Base-by-base conservation (phyloP, 495 filamentous ascomycete species). In the Melanomma pulvis-pyrius region DNA sequence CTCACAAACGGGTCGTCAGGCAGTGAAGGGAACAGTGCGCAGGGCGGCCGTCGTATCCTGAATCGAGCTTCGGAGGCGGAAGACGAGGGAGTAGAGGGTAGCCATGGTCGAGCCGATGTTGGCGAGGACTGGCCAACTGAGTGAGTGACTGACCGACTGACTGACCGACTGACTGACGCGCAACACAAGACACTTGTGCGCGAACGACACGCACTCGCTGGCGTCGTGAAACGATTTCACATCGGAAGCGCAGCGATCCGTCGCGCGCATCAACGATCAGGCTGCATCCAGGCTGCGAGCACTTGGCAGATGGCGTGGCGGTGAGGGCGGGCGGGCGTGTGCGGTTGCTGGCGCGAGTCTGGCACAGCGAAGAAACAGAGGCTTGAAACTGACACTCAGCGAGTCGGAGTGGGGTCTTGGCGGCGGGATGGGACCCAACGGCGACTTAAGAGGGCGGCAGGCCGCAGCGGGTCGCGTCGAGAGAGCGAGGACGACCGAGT, bases 311-410 rank as follows among this genome's bases (percentile, higher is more conserved):
- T 41, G 51, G 58, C 36, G 36, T 51, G 64, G 64, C 64, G 64
- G 64, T 67, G 57, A 61, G 59, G 11, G 53, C 22, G 53, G 24
- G 53, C 21, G 24, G 19, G 22, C 28, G 24, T 21, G 15, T 26
- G 34, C 44, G 21, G 54, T 17, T 54, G 29, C 61, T 57, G 57
- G 25, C 28, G 32, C 28, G 50, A 47, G 4, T 57, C 63, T 57
- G 47, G 12, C 30, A 58, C 63, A 48, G 5, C n/a, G n/a, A 44
- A 47, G 36, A 66, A 66, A 66, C 63, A 56, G 55, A 60, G 63
- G 63, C 63, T 48, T 65, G 53, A 12, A 65, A 46, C 36, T 57
- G 57, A 54, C 17, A 62, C 64, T 11, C 3, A n/a, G 30, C 54
- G 53, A 55, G 48, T 59, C 63, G 51, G 19, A 25, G 56, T 1